Evolutionary conservation across 2,329 filamentous ascomycete species (phyloP).

Genomic region (Fusarium sp.): DNA sequence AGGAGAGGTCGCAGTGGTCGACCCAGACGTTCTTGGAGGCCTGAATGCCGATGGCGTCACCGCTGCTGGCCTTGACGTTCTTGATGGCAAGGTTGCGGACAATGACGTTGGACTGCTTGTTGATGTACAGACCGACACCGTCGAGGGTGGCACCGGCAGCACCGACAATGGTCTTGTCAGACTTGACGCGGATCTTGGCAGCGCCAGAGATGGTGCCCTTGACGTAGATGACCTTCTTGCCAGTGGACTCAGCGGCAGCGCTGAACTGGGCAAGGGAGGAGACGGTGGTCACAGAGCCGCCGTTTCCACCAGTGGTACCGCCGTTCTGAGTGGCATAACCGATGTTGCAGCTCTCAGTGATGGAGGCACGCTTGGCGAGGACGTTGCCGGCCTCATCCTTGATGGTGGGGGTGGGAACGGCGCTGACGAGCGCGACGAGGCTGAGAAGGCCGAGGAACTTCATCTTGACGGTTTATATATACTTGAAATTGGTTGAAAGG

Average conservation of each 20-base stretch:
- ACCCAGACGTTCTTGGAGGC: constrained; percentile 71
- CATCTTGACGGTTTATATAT: constrained; percentile 38
- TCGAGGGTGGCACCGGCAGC: constrained; percentile 52
- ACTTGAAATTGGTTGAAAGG: neutral
- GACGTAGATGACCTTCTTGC: constrained; percentile 56
- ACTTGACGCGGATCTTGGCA: constrained; percentile 55
- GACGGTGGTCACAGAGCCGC: constrained; percentile 60
- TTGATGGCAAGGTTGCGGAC: constrained; percentile 71
- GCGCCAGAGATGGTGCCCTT: constrained; percentile 55
- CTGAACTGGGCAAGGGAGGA: constrained; percentile 59
- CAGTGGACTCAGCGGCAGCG: constrained; percentile 58
- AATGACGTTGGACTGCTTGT: constrained; percentile 68
- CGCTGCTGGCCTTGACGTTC: constrained; percentile 65
- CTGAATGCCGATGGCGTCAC: constrained; percentile 71
- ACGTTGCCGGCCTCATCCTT: constrained; percentile 41
- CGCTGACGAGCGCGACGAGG: constrained; percentile 47
- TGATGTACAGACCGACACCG: constrained; percentile 65
- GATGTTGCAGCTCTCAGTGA: constrained; percentile 51
- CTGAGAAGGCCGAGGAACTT: constrained; percentile 49
- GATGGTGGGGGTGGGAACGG: constrained; percentile 47
- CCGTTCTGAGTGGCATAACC: constrained; percentile 52
- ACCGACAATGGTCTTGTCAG: constrained; percentile 61
- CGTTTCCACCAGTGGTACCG: constrained; percentile 63
- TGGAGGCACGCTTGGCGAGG: constrained; percentile 50
- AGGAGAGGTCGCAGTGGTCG: constrained; percentile 75